Evolutionary conservation across 2,329 filamentous ascomycete species (phyloP).

Genomic region (Pseudogymnoascus sp.): DNA sequence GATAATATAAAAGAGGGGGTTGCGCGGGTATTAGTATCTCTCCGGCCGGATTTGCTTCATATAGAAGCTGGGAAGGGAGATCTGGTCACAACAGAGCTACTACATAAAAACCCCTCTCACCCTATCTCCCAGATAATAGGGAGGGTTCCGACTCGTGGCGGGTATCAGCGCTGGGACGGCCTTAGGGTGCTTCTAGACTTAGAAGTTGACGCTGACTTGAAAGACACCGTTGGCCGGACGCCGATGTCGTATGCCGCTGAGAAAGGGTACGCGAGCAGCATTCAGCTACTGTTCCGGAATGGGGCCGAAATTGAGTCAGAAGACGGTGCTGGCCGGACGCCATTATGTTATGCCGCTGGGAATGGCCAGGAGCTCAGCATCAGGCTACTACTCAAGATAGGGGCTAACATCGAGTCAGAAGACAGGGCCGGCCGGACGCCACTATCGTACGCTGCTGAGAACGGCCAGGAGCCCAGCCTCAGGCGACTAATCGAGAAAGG

Average conservation of each 20-base stretch:
- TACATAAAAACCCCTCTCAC: not conserved
- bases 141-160: too few relatives aligned
- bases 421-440: constrained; percentile 26
- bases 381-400: not conserved
- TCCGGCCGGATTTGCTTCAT: not conserved
- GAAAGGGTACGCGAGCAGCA: not conserved
- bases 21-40: not conserved
- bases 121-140: not conserved
- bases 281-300: constrained; percentile 4
- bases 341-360: not conserved
- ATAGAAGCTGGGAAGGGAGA: not conserved
- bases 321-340: not conserved
- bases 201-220: not conserved
- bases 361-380: not conserved
- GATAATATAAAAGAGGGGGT: not conserved
- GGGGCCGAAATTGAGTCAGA: not conserved
- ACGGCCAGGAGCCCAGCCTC: not conserved
- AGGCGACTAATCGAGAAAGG: not conserved
- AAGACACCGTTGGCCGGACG: not conserved
- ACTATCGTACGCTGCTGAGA: not conserved
- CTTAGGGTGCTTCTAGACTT: not conserved
- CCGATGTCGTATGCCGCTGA: constrained; percentile 3
- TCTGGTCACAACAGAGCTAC: not conserved
- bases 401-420: not conserved
- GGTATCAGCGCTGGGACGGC: not conserved